phyloP scores from a whole-genome alignment of 441 rosid species.

The Populus trichocarpa region DNA sequence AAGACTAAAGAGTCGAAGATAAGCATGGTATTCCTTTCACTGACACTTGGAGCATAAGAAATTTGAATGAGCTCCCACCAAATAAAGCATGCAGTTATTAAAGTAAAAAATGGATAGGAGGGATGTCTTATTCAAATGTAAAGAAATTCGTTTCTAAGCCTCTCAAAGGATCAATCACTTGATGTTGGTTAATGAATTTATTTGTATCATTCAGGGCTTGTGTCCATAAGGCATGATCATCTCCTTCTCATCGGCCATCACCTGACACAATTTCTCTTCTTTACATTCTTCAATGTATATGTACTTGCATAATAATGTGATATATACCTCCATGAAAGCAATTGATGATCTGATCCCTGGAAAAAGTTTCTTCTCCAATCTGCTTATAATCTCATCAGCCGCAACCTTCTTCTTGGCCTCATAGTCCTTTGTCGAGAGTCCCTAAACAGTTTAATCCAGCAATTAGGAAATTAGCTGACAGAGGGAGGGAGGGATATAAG shows the following conservation, averaged over 20 bases:
- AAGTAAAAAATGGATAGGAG: background rate
- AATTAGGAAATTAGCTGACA: background rate
- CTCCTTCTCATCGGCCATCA: background rate
- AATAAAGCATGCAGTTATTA: background rate
- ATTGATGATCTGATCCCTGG: constrained; percentile 79
- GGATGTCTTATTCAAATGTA: background rate
- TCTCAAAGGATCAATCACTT: background rate
- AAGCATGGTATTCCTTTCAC: background rate
- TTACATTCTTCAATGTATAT: constrained; percentile 2
- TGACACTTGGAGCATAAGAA: background rate
- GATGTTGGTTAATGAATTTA: background rate
- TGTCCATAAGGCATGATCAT: background rate
- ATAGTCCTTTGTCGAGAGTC: constrained; percentile 67
- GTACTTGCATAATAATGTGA: background rate
- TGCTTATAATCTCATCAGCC: constrained; percentile 61
- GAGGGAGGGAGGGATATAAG: background rate
- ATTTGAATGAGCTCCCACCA: background rate
- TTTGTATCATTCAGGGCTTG: background rate
- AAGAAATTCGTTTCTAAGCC: background rate
- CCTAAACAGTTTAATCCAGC: constrained; percentile 37
- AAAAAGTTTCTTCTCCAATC: constrained; percentile 83
- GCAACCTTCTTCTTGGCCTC: constrained; percentile 71
- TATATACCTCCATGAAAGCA: constrained; percentile 72
- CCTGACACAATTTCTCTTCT: background rate
- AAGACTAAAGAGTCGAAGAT: background rate